Conservation (phyloP, 352 stramenopile genomes). For the Phytophthora tentaculata region DNA sequence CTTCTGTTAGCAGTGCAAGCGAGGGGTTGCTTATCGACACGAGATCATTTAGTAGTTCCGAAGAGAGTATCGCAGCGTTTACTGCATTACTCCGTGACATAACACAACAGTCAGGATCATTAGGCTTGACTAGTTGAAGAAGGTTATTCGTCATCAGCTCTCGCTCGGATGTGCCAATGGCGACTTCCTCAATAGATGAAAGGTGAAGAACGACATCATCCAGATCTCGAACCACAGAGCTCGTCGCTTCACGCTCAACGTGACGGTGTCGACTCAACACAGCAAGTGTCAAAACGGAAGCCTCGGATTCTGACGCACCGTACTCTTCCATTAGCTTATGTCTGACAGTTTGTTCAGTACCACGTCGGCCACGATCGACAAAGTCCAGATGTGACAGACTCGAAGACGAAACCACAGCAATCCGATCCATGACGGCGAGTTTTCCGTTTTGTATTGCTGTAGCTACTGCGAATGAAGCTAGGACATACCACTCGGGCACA, state of each 20-base stretch:
- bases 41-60: constrained; percentile 37
- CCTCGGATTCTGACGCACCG: constrained; percentile 19
- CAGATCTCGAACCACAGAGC: constrained; percentile 13
- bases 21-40: constrained; percentile 18
- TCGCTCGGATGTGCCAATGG: background rate
- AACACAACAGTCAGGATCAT: background rate
- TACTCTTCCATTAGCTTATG: constrained; percentile 29
- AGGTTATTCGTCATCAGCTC: constrained; percentile 15
- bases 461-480: constrained; percentile 42
- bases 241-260: constrained; percentile 1
- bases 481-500: constrained; percentile 55
- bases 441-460: constrained; percentile 38
- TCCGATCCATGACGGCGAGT: constrained; percentile 34
- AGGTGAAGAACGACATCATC: constrained; percentile 22
- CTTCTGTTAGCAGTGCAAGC: background rate
- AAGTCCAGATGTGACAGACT: constrained; percentile 6
- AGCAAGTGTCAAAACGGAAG: constrained; percentile 13
- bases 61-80: constrained; percentile 14
- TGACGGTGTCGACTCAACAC: constrained; percentile 3
- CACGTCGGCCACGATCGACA: background rate
- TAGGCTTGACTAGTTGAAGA: constrained; percentile 3
- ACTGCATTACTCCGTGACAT: background rate
- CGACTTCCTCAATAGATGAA: constrained; percentile 11
- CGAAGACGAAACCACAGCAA: constrained; percentile 5
- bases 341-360: constrained; percentile 15